These are phyloP conservation scores for Arthrobotrys megalospora DNA, from an alignment of 2,329 filamentous ascomycete genomes.

Conservation along the genomic window DNA sequence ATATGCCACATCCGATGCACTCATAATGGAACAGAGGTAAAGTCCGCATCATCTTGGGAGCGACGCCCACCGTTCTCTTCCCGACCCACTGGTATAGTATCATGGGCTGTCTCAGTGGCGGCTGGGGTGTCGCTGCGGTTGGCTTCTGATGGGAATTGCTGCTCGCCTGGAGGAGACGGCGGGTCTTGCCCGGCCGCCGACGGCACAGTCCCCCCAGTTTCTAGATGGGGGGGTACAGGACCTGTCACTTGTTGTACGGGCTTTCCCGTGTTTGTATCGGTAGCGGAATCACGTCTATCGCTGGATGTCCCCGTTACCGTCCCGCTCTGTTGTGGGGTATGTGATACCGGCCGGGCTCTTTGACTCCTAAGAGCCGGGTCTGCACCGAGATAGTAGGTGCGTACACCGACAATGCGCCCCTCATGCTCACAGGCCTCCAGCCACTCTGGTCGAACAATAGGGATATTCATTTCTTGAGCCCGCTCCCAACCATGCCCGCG, in stretches of 20 bases:
- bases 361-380: slow-evolving; percentile 67
- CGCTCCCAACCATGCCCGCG: slow-evolving; percentile 93
- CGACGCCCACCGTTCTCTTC: not conserved
- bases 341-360: slow-evolving; percentile 39
- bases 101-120: slow-evolving; percentile 2
- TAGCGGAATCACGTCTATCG: slow-evolving; percentile 45
- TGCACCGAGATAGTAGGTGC: slow-evolving; percentile 96
- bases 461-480: slow-evolving; percentile 97
- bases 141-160: slow-evolving; percentile 1
- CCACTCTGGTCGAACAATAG: slow-evolving; percentile 97
- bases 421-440: slow-evolving; percentile 95
- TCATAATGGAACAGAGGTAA: slow-evolving; percentile 57
- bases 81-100: not conserved
- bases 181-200: slow-evolving; percentile 12
- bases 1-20: not conserved
- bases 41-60: slow-evolving; percentile 54
- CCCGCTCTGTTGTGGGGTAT: slow-evolving; percentile 34
- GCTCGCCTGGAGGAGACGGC: not conserved
- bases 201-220: slow-evolving; percentile 2
- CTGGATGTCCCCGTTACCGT: not conserved
- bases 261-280: slow-evolving; percentile 21
- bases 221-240: not conserved
- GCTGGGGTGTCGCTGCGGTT: not conserved
- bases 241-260: not conserved
- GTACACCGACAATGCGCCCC: slow-evolving; percentile 91